Conservation (phyloP, 148 eudicot genomes). For the Chenopodium quinoa region DNA sequence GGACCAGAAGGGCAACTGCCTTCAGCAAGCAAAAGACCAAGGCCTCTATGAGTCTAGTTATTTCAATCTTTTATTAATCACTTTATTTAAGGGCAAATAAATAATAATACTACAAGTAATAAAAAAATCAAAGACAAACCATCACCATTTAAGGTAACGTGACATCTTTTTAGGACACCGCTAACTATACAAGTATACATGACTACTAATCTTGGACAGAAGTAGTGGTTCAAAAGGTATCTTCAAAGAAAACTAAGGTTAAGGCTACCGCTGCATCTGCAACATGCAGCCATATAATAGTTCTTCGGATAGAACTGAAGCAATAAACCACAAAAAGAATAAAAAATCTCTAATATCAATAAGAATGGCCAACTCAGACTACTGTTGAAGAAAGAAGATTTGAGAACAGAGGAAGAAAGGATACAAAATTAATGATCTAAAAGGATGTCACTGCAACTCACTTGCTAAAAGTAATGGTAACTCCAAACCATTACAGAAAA, state of each 20-base stretch:
- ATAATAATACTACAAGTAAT: no score
- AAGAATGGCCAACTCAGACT: not conserved
- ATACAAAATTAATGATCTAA: not conserved
- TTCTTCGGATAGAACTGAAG: not conserved
- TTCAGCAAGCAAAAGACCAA: no score
- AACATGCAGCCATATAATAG: not conserved
- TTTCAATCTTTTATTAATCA: no score
- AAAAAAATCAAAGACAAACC: not conserved
- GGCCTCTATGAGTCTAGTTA: no score
- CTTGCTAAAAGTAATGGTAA: not conserved
- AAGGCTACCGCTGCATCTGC: not conserved
- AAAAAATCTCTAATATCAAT: not conserved
- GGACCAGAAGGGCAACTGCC: no score
- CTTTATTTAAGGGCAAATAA: no score
- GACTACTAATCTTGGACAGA: not conserved
- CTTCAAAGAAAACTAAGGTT: not conserved
- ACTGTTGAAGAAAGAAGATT: not conserved
- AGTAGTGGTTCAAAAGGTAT: not conserved
- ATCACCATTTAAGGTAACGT: not conserved
- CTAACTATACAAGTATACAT: no score
- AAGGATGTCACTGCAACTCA: not conserved
- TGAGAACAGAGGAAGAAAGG: not conserved
- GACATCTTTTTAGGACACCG: not conserved
- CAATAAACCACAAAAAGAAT: not conserved
- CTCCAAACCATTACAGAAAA: not conserved